Evolutionary conservation across 768 basidiomycete genomes (phyloP), one percentile per base, ranked within the genome.

Genomic region (Hypsizygus marmoreus): DNA sequence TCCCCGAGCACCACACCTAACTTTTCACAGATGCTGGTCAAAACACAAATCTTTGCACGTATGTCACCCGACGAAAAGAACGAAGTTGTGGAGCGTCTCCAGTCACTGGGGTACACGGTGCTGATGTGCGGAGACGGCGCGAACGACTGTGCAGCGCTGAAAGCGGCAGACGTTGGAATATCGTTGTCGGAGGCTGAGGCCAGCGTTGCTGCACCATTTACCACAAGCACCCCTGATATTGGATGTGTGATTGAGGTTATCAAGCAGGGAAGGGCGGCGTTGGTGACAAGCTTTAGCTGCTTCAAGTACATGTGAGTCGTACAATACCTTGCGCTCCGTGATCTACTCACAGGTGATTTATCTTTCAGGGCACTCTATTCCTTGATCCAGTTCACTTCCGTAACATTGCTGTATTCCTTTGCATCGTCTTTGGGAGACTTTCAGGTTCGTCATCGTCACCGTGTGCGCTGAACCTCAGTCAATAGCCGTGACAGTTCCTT

Each of bases 61-160:
- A 98, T 99, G 97, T 99, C 97, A 7, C 97, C 97, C 0, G 97
- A 98, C 61, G 97, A 98, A 73, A 99, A 99, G 70, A 95, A 97
- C 55, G 97, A 99, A 64, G 83, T 98, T 13, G 91, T 99, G 13
- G 95, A 98, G 65, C 81, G 95, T 2, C 74, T 99, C 9, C 97
- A 98, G 58, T 74, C 79, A 2, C 77, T 99, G 17, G 97, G 95
- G 8, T 99, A 98, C 63, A 95, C 89, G 1, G 97, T 98, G 11
- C 78, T 95, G 8, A 98, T 98, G 87, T 98, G 97, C 56, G 97
- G 97, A 25, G 97, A 99, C 60, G 97, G 97, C 31, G 97, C 97
- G 2, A 99, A 99, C 61, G 97, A 99, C 61, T 98, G 97, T 60
- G 94, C 95, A 19, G 97, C 97, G 8, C 76, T 99, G 55, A 99